A percentile compares a stretch with the other conserved stretches of the same genome.
Conservation (phyloP, 768 basidiomycete genomes). For the Hebeloma cylindrosporum region DNA sequence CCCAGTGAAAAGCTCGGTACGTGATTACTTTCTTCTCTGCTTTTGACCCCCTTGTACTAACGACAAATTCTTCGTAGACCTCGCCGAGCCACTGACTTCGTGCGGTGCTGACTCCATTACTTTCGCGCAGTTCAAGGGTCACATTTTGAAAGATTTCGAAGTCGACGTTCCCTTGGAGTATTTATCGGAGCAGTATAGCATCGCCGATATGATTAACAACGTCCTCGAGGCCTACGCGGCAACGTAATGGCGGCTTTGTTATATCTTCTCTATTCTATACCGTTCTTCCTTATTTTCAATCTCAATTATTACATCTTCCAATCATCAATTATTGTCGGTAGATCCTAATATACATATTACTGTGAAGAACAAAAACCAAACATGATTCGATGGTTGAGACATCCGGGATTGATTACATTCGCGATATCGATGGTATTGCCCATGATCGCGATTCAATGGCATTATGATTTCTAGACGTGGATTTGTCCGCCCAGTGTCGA, state of each 20-base stretch:
- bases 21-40: conserved; percentile 8
- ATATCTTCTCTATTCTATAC: neutral
- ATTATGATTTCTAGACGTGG: too few relatives aligned
- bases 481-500: too few relatives aligned
- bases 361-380: too few relatives aligned
- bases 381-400: too few relatives aligned
- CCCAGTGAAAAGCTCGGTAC: conserved; percentile 29
- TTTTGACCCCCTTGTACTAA: neutral
- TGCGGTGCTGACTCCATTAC: conserved; percentile 35
- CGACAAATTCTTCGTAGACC: conserved; percentile 22
- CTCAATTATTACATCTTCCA: too few relatives aligned
- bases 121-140: conserved; percentile 33
- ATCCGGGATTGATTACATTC: too few relatives aligned
- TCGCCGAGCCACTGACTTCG: conserved; percentile 27
- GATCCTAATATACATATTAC: too few relatives aligned
- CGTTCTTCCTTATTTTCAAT: neutral
- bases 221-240: conserved; percentile 22
- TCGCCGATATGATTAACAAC: conserved; percentile 31
- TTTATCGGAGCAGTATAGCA: conserved; percentile 31
- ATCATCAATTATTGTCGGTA: too few relatives aligned
- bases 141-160: conserved; percentile 29
- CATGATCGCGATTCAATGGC: too few relatives aligned
- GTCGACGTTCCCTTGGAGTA: conserved; percentile 33
- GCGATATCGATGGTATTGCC: too few relatives aligned
- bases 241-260: conserved; percentile 1